Evolutionary conservation across 257 asterid genomes (phyloP).

Genomic region (Striga asiatica): DNA sequence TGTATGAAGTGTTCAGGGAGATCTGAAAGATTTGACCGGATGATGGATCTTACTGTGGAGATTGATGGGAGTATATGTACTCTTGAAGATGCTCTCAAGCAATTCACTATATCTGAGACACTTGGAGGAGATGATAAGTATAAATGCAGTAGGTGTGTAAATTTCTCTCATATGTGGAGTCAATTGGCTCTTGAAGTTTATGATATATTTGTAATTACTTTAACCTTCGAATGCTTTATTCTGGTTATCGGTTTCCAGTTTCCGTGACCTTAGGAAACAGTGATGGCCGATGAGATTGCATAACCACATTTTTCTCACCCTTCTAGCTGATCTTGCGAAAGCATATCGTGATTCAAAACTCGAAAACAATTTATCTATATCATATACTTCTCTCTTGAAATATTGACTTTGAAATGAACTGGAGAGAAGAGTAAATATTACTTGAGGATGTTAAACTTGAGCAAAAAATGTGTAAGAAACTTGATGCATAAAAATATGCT

Average conservation of each 20-base stretch:
- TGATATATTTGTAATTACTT: not conserved
- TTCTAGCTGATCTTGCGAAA: not conserved
- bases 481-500: not conserved
- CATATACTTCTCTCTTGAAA: not conserved
- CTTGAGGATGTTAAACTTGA: conserved; percentile 4
- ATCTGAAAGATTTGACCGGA: conserved; percentile 35
- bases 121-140: conserved; percentile 61
- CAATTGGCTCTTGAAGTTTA: conserved; percentile 1
- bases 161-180: not conserved
- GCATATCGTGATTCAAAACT: too few relatives aligned
- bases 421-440: not conserved
- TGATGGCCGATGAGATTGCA: not conserved
- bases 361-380: conserved; percentile 3
- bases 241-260: not conserved
- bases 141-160: conserved; percentile 41
- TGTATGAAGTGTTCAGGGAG: conserved; percentile 49
- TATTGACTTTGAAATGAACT: conserved; percentile 3
- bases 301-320: not conserved
- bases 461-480: not conserved
- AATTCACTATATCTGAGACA: conserved; percentile 42
- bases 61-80: conserved; percentile 39
- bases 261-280: not conserved
- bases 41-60: conserved; percentile 54
- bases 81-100: conserved; percentile 45
- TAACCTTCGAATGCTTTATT: not conserved